A percentile compares a stretch with the other conserved stretches of the same genome.
Evolutionary conservation across 2,329 filamentous ascomycete species (phyloP).

Genomic region (Drechslerella dactyloides): DNA sequence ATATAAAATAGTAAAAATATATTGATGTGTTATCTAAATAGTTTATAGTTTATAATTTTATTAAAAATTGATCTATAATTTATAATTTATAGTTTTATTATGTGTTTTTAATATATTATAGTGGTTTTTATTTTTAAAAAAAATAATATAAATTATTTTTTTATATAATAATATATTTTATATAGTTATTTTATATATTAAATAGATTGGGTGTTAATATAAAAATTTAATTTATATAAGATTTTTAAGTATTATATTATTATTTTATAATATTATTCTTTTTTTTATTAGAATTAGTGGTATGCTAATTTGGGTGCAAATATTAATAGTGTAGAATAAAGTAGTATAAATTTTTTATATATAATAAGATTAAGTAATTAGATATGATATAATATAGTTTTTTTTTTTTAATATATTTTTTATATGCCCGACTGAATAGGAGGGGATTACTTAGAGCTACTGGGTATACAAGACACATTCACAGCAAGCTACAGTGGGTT

Average conservation of each 20-base stretch:
- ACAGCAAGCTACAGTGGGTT: no score
- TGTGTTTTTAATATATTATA: background rate
- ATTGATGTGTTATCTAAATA: background rate
- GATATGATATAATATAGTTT: constrained; percentile 1
- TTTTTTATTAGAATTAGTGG: no score
- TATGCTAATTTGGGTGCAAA: background rate
- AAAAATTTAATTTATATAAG: background rate
- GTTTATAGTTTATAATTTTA: constrained; percentile 1
- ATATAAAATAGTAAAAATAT: background rate
- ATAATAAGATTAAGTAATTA: constrained; percentile 1
- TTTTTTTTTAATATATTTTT: no score
- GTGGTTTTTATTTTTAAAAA: background rate
- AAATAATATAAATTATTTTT: background rate
- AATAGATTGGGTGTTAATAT: background rate
- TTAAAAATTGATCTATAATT: constrained; percentile 5
- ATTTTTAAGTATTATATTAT: background rate
- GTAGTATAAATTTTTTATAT: background rate
- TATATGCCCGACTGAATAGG: no score
- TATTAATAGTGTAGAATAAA: background rate
- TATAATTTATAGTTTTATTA: background rate
- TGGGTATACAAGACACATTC: no score
- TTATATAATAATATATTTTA: constrained; percentile 5
- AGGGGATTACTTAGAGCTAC: no score
- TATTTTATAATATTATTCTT: constrained; percentile 2
- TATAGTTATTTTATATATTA: background rate